Conservation (phyloP, 768 basidiomycete species). For the Macrolepiota albuminosa region DNA sequence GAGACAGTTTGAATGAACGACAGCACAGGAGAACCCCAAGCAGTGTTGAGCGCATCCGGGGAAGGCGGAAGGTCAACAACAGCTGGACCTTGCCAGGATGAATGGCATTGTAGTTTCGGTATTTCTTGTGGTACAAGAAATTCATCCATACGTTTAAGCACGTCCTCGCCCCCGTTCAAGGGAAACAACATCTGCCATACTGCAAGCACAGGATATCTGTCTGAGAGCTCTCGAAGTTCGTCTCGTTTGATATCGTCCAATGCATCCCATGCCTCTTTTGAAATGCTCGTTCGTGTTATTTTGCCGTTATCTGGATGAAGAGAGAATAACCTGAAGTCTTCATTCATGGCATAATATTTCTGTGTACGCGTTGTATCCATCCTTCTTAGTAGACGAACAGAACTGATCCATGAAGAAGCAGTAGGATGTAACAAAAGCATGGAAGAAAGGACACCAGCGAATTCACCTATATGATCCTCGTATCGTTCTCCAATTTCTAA, state of each 20-base stretch:
- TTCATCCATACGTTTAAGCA: not conserved
- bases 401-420: constrained; percentile 1
- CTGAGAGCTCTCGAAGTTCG: not conserved
- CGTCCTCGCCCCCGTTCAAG: not conserved
- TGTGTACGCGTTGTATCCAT: not conserved
- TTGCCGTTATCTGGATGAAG: not conserved
- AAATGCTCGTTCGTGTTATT: not conserved
- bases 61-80: not conserved
- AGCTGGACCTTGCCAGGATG: not conserved
- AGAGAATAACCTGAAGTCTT: not conserved
- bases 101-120: not conserved
- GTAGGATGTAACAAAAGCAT: constrained; percentile 2
- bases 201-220: not conserved
- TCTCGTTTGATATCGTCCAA: not conserved
- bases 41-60: not conserved
- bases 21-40: not conserved
- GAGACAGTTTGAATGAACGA: not conserved
- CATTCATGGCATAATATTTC: not conserved
- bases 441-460: not conserved
- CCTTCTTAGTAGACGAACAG: not conserved
- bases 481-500: not conserved
- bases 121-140: not conserved
- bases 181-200: constrained; percentile 6
- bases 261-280: not conserved
- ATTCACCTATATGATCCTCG: not conserved